Percentiles rank a stretch among this genome's conserved stretches.
Conservation (phyloP, 2,329 filamentous ascomycete genomes). For the Apiospora malaysiana region DNA sequence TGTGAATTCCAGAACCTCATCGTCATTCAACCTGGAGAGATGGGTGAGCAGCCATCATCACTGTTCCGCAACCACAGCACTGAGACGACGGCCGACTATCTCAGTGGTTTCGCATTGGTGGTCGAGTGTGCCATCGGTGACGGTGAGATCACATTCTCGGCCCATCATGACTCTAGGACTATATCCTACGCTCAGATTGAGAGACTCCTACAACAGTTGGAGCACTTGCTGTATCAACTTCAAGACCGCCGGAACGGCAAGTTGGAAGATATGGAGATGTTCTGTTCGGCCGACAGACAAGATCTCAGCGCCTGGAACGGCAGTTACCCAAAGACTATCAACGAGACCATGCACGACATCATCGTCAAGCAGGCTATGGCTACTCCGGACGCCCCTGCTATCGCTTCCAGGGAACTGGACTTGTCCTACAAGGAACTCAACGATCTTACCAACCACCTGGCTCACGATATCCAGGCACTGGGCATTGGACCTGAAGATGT, state of each 20-base stretch:
- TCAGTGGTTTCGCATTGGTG: neutral
- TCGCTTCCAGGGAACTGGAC: slow-evolving; percentile 35
- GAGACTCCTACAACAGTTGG: neutral
- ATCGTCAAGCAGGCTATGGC: neutral
- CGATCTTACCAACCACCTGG: slow-evolving; percentile 1
- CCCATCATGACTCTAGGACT: neutral
- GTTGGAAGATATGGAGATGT: slow-evolving; percentile 17
- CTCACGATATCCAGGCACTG: neutral
- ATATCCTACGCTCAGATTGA: slow-evolving; percentile 1
- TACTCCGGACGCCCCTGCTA: slow-evolving; percentile 2
- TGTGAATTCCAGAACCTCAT: slow-evolving; percentile 20
- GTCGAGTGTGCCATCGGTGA: neutral
- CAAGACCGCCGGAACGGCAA: slow-evolving; percentile 3
- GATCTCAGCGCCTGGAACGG: slow-evolving; percentile 19
- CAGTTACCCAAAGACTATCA: slow-evolving; percentile 11
- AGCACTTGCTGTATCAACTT: neutral
- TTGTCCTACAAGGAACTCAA: slow-evolving; percentile 39
- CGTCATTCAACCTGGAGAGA: slow-evolving; percentile 14
- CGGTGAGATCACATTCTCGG: slow-evolving; percentile 19
- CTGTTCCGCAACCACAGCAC: slow-evolving; percentile 2
- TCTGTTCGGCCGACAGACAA: slow-evolving; percentile 18
- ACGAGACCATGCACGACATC: slow-evolving; percentile 4
- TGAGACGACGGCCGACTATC: slow-evolving; percentile 3
- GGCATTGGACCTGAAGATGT: slow-evolving; percentile 28
- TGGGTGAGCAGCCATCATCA: slow-evolving; percentile 22